These are phyloP conservation scores for Coemansia biformis DNA, from an alignment of 192 early-diverging fungal species.

Conservation along the genomic window DNA sequence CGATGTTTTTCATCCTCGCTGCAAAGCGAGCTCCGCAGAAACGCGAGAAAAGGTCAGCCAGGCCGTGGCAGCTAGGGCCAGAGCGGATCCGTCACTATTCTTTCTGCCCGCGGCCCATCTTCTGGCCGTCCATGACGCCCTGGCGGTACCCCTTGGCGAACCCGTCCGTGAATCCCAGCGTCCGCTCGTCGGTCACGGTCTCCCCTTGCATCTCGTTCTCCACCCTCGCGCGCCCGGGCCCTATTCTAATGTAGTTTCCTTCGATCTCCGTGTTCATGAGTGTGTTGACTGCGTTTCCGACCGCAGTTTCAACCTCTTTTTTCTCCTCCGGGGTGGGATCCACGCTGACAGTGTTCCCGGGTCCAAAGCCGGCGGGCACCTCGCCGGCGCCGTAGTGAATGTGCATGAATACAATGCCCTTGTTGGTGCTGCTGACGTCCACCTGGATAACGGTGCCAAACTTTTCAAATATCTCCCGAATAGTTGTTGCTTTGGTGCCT, in stretches of 20 bases:
- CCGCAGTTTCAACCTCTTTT: slow-evolving; percentile 7
- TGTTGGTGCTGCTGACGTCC: slow-evolving; percentile 1
- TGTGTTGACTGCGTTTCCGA: not conserved
- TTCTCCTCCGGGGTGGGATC: slow-evolving; percentile 23
- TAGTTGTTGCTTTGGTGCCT: not conserved
- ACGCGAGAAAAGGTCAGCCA: too few species aligned
- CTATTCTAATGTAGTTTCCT: not conserved
- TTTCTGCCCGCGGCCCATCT: not conserved
- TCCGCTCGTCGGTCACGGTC: too few species aligned
- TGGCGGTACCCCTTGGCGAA: slow-evolving; percentile 34
- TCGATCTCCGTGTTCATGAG: not conserved
- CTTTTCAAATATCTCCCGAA: slow-evolving; percentile 20
- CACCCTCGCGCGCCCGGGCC: too few species aligned
- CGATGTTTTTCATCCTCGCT: too few species aligned
- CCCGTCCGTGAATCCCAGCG: slow-evolving; percentile 28
- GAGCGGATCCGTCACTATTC: too few species aligned
- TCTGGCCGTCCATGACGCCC: slow-evolving; percentile 12
- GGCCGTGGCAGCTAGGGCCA: too few species aligned
- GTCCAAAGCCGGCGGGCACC: slow-evolving; percentile 1
- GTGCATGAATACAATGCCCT: slow-evolving; percentile 21
- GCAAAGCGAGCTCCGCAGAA: too few species aligned
- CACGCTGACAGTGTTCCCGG: slow-evolving; percentile 1
- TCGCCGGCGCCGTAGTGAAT: slow-evolving; percentile 32
- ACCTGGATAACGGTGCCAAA: slow-evolving; percentile 30
- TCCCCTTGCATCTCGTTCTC: too few species aligned